A percentile compares a stretch with the other conserved stretches of the same genome.
Evolutionary conservation across 352 stramenopile species (phyloP).

Genomic region (Aphanomyces euteiches): DNA sequence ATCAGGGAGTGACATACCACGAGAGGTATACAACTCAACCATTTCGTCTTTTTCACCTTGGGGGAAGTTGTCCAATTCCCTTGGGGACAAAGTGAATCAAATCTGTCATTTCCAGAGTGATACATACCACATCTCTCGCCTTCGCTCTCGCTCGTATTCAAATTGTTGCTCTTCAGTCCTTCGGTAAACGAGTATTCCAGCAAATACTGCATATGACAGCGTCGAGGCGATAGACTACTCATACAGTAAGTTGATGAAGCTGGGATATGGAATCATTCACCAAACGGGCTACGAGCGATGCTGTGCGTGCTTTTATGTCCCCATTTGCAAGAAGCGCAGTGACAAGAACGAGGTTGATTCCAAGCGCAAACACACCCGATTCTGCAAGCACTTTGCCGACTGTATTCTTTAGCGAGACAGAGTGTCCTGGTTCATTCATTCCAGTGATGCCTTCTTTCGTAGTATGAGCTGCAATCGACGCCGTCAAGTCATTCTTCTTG

Average conservation of each 20-base stretch:
- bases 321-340: too few species aligned
- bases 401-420: conserved; percentile 25
- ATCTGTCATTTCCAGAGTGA: neutral
- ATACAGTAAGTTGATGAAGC: neutral
- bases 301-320: too few species aligned
- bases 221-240: neutral
- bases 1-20: conserved; percentile 18
- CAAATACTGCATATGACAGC: conserved; percentile 11
- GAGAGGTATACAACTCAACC: conserved; percentile 23
- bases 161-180: conserved; percentile 26
- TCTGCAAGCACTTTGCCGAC: conserved; percentile 9
- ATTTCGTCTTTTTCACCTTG: conserved; percentile 31
- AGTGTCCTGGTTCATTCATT: conserved; percentile 27
- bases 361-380: conserved; percentile 4
- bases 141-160: conserved; percentile 28
- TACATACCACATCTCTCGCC: conserved; percentile 28
- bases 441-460: neutral
- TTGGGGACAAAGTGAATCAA: neutral
- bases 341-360: conserved; percentile 20
- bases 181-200: conserved; percentile 22
- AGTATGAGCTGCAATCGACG: conserved; percentile 18
- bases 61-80: conserved; percentile 29
- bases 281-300: too few species aligned
- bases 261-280: too few species aligned
- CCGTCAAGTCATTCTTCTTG: conserved; percentile 22